Evolutionary conservation across 768 basidiomycete species (phyloP), one percentile per base, ranked within the genome.

Genomic region (Russula vinacea): DNA sequence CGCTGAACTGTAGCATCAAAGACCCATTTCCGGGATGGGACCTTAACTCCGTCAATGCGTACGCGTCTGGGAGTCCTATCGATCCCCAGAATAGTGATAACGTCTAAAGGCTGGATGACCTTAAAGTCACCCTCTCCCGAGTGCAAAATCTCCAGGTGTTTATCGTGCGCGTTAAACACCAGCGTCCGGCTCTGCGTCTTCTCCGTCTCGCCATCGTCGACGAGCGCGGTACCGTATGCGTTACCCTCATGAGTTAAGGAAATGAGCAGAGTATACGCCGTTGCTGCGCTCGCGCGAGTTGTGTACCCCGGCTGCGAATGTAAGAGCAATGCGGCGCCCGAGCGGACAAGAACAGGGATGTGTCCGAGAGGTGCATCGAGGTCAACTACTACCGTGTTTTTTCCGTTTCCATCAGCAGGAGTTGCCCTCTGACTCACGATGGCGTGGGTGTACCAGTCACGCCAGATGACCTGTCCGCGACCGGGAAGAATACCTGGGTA

Each of bases 331-430:
- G 84, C 84, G 19, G 86, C 79, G 29, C 85, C 84, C 62, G 85
- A 84, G n/a, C 89, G 83, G 62, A 92, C 73, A 71, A 90, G 88
- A 29, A 90, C 85, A 64, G 86, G 86, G 74, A 92, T 90, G 70
- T 89, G 85, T 19, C 85, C 80, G 2, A 92, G 82, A 4, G 89
- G 88, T 3, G 87, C 87, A n/a, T 76, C 70, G 53, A 90, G 77
- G 5, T 83, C 83, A 0, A 79, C 80, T 45, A 45, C 44, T n/a
- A 5, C n/a, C 10, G 44, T n/a, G 10, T 45, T 22, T 22, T 9
- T 10, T 22, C 19, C 44, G 35, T 35, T 7, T 59, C 77, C 77
- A 35, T 80, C 79, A 2, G 74, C 42, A 1, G 74, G 72, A 19
- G 78, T 11, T 1, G 22, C 22, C 13, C 42, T 73, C 24, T 85